Conservation (phyloP, 345 rosid genomes). For the Physaria fendleri region DNA sequence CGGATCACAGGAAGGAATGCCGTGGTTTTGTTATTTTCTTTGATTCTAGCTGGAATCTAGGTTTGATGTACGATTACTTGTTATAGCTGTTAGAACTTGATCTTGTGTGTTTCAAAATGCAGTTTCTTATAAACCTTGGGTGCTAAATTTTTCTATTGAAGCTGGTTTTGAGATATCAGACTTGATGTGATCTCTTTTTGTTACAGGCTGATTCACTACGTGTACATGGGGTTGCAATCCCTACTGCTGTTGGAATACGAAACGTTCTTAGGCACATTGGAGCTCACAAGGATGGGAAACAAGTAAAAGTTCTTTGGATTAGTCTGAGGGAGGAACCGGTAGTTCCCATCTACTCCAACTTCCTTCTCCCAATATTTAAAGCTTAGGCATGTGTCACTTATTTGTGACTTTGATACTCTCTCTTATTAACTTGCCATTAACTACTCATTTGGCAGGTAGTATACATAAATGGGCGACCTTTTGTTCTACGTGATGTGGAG, state of each 20-base stretch:
- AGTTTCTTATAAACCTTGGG: not conserved
- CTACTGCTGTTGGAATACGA: constrained; percentile 71
- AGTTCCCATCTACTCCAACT: constrained; percentile 8
- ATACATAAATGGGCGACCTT: constrained; percentile 87
- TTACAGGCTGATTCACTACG: constrained; percentile 67
- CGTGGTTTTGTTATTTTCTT: not conserved
- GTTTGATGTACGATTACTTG: not conserved
- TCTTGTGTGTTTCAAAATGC: not conserved
- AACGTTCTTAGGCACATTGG: constrained; percentile 86
- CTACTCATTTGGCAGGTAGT: constrained; percentile 58
- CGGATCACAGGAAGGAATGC: not conserved
- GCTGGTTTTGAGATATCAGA: not conserved
- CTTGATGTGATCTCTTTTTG: not conserved
- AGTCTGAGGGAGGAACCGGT: constrained; percentile 98
- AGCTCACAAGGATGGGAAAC: constrained; percentile 54
- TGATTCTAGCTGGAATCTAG: not conserved
- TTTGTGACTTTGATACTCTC: not conserved
- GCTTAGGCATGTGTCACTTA: not conserved
- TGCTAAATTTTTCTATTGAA: constrained; percentile 1
- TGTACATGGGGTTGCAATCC: constrained; percentile 95
- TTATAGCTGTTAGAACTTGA: not conserved
- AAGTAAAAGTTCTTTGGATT: constrained; percentile 74
- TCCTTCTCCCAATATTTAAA: not conserved
- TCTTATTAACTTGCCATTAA: constrained; percentile 1
- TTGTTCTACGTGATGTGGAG: constrained; percentile 94